Conservation (phyloP, 2,329 filamentous ascomycete genomes). For the Stagonosporopsis rhizophila region DNA sequence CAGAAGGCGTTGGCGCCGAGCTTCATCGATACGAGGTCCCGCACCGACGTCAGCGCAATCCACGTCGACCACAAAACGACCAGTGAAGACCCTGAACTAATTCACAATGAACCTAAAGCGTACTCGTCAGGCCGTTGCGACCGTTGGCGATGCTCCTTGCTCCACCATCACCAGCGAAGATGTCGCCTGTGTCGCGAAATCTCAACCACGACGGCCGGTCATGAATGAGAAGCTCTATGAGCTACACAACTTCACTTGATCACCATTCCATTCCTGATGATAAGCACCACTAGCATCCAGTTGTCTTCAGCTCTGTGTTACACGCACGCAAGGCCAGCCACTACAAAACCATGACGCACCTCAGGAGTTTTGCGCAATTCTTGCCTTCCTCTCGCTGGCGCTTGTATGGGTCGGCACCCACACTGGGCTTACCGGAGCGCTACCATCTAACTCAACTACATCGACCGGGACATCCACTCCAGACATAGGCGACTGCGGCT, state of each 20-base stretch:
- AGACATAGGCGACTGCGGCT: neutral
- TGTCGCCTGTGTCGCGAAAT: neutral
- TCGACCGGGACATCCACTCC: neutral
- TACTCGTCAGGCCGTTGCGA: neutral
- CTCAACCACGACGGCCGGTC: neutral
- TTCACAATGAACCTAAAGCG: neutral
- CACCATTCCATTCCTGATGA: neutral
- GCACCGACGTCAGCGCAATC: conserved; percentile 14
- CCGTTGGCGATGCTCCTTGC: neutral
- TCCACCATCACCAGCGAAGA: neutral
- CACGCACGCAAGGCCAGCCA: neutral
- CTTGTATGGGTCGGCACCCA: neutral
- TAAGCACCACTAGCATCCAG: neutral
- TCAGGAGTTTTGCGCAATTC: conserved; percentile 6
- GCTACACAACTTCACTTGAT: neutral
- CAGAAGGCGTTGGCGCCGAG: conserved; percentile 17
- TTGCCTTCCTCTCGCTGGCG: neutral
- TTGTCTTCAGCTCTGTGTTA: neutral
- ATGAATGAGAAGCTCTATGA: neutral
- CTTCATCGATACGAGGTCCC: conserved; percentile 7
- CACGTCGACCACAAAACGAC: neutral
- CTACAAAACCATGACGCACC: neutral
- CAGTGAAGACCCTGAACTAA: no score
- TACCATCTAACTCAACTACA: conserved; percentile 5
- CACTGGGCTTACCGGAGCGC: conserved; percentile 1